Evolutionary conservation across 2,329 filamentous ascomycete species (phyloP).

Genomic region (Sporothrix phasma): DNA sequence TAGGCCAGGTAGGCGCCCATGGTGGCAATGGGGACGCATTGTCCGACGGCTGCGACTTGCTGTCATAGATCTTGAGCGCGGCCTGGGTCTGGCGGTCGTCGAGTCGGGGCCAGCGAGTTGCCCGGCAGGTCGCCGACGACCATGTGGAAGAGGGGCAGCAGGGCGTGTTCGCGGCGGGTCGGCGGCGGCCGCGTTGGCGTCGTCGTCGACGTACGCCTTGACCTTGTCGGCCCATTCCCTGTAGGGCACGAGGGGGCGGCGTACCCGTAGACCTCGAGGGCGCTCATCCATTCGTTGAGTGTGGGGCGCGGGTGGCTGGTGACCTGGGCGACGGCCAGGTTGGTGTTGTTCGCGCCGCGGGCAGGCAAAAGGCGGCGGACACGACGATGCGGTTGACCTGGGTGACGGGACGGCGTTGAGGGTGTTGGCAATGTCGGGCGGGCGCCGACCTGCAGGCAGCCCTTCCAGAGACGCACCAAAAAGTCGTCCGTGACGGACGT

Average conservation of each 20-base stretch:
- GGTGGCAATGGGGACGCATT: conserved; percentile 47
- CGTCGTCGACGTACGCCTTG: conserved; percentile 53
- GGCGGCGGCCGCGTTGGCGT: conserved; percentile 40
- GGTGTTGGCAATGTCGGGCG: conserved; percentile 70
- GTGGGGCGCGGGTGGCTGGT: conserved; percentile 69
- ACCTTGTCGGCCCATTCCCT: conserved; percentile 43
- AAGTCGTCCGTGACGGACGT: conserved; percentile 81
- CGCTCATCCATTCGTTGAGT: conserved; percentile 66
- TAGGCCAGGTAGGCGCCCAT: conserved; percentile 56
- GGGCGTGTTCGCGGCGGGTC: conserved; percentile 51
- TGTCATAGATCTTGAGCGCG: conserved; percentile 39
- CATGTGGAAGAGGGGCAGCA: conserved; percentile 68
- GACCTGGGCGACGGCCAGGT: conserved; percentile 59
- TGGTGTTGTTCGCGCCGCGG: conserved; percentile 25
- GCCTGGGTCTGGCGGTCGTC: conserved; percentile 60
- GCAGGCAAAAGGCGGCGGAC: conserved; percentile 55
- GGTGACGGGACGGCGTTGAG: conserved; percentile 79
- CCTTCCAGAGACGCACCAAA: conserved; percentile 75
- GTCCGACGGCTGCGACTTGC: conserved; percentile 41
- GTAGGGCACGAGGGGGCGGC: conserved; percentile 55
- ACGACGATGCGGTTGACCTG: conserved; percentile 76
- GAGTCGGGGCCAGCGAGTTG: conserved; percentile 60
- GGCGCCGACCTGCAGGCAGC: conserved; percentile 66
- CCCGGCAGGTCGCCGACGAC: conserved; percentile 59
- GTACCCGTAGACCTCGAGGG: conserved; percentile 65